phyloP scores from a whole-genome alignment of 2,329 filamentous ascomycete genomes.

The Neopestalotiopsis sp. region DNA sequence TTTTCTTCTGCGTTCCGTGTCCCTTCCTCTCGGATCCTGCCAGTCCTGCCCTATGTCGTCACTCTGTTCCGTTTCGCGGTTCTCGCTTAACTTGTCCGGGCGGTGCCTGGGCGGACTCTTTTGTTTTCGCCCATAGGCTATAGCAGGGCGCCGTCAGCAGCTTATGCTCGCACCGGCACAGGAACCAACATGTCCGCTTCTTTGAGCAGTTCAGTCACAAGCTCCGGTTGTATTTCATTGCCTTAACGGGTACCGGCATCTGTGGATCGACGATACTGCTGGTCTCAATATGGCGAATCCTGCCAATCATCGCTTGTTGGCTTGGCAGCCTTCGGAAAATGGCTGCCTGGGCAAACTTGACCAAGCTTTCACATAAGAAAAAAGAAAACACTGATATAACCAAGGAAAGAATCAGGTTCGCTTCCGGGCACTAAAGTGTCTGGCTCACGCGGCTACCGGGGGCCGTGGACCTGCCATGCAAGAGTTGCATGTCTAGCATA shows the following conservation, averaged over 20 bases:
- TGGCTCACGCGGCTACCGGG: background rate
- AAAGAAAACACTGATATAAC: background rate
- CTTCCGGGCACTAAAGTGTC: background rate
- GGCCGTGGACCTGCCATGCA: background rate
- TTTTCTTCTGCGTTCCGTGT: slow-evolving; percentile 1
- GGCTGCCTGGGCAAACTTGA: background rate
- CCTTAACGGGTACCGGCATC: background rate
- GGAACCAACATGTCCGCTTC: background rate
- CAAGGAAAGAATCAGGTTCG: background rate
- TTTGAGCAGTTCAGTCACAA: background rate
- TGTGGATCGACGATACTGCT: background rate
- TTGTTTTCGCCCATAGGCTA: background rate
- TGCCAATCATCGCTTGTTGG: background rate
- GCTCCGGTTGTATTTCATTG: background rate
- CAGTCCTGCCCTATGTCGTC: slow-evolving; percentile 15
- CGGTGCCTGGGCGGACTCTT: background rate
- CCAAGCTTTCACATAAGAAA: background rate
- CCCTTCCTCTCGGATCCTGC: slow-evolving; percentile 5
- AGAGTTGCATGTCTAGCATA: slow-evolving; percentile 1
- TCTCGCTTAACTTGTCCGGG: background rate
- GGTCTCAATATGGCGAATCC: background rate
- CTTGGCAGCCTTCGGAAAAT: background rate
- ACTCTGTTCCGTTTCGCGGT: background rate
- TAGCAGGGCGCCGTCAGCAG: background rate
- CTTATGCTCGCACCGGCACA: background rate